Evolutionary conservation across 192 early-diverging fungal species (phyloP).

Genomic region (Tieghemiomyces parasiticus): DNA sequence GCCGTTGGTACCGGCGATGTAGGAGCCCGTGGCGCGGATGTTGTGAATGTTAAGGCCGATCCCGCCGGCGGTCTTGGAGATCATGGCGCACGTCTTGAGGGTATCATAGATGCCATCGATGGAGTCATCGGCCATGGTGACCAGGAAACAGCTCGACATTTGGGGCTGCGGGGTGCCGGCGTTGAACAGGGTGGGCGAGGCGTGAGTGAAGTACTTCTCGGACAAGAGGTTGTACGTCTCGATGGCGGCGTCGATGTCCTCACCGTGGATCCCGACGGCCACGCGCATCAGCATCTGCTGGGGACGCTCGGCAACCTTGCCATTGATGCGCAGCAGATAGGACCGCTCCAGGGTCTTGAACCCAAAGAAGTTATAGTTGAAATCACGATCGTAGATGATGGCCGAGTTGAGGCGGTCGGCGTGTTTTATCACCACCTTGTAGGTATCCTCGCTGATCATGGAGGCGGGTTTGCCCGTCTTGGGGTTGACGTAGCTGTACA

Average conservation of each 20-base stretch:
- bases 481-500: constrained; percentile 79
- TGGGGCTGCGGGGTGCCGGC: constrained; percentile 94
- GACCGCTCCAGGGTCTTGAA: constrained; percentile 98
- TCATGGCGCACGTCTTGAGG: constrained; percentile 92
- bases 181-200: constrained; percentile 95
- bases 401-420: constrained; percentile 82
- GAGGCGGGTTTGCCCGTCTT: constrained; percentile 73
- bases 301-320: constrained; percentile 81
- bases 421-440: constrained; percentile 50
- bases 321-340: constrained; percentile 80
- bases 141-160: constrained; percentile 86
- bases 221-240: constrained; percentile 92
- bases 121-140: constrained; percentile 93
- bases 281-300: constrained; percentile 99
- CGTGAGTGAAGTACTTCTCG: constrained; percentile 91
- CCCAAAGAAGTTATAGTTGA: constrained; percentile 97
- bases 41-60: constrained; percentile 97
- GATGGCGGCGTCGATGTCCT: constrained; percentile 79
- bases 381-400: constrained; percentile 94
- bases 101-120: constrained; percentile 99
- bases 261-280: constrained; percentile 88
- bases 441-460: constrained; percentile 76
- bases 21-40: constrained; percentile 87
- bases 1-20: constrained; percentile 97
- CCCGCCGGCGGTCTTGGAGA: constrained; percentile 95